phyloP scores from a whole-genome alignment of 176 grass and related monocot genomes.

The Bolboschoenus planiculmis region DNA sequence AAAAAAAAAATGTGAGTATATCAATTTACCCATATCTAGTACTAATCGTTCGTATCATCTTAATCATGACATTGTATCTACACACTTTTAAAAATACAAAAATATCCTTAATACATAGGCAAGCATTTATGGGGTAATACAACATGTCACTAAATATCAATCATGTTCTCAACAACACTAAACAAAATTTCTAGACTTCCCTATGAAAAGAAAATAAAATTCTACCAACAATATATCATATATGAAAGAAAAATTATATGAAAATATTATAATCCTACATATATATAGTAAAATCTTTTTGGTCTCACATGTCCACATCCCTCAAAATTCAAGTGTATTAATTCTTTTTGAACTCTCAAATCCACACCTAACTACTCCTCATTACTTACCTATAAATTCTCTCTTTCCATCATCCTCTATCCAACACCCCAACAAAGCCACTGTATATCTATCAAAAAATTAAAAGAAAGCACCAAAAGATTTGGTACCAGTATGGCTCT shows the following conservation, averaged over 20 bases:
- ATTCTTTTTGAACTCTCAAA: neutral
- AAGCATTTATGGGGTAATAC: neutral
- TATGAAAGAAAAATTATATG: neutral
- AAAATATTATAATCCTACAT: neutral
- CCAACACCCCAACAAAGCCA: neutral
- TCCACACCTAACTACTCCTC: constrained; percentile 10
- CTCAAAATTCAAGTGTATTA: neutral
- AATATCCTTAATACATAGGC: neutral
- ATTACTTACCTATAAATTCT: constrained; percentile 13
- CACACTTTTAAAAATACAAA: neutral
- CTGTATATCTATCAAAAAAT: neutral
- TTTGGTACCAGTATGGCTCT: constrained; percentile 11
- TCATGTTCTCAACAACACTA: no score
- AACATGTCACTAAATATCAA: neutral
- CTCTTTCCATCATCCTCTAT: neutral
- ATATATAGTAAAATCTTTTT: neutral
- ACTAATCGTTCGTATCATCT: neutral
- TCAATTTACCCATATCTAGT: neutral
- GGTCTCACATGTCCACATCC: neutral
- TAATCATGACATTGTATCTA: neutral
- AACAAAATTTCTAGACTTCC: neutral
- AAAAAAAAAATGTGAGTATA: neutral
- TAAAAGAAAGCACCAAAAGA: neutral
- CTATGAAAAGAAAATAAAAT: neutral
- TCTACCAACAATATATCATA: neutral